Percentiles rank a stretch among this genome's conserved stretches.
These are phyloP conservation scores for Pythium sp. DNA, from an alignment of 352 stramenopile genomes.

Conservation along the genomic window DNA sequence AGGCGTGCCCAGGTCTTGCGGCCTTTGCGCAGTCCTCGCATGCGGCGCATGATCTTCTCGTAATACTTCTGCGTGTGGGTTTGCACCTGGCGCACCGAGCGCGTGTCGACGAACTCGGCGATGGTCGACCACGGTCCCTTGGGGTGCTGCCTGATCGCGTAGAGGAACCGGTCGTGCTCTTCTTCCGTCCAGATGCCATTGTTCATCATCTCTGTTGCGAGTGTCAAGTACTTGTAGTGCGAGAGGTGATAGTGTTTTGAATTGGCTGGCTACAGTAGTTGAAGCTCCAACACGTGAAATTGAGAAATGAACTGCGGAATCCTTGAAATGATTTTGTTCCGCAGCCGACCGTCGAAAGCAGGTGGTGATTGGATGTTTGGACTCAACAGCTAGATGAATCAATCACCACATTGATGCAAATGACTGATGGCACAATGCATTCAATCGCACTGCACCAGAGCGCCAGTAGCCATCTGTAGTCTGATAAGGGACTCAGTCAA, in stretches of 20 bases:
- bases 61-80: conserved; percentile 26
- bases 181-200: conserved; percentile 12
- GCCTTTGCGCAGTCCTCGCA: conserved; percentile 27
- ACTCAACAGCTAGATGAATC: neutral
- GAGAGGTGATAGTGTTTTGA: neutral
- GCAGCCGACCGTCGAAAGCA: neutral
- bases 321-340: neutral
- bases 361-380: neutral
- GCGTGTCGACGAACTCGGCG: conserved; percentile 22
- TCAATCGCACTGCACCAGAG: neutral
- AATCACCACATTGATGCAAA: neutral
- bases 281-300: neutral
- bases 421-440: neutral
- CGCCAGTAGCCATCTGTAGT: neutral
- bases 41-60: conserved; percentile 30
- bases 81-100: conserved; percentile 15
- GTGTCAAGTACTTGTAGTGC: neutral
- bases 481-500: neutral
- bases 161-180: too few species aligned
- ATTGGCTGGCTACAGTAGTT: neutral
- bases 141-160: too few species aligned
- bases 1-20: conserved; percentile 12
- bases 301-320: neutral
- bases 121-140: conserved; percentile 19
- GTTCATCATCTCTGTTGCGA: neutral